phyloP scores from a whole-genome alignment of 2,329 filamentous ascomycete genomes.

The Paracamarosporium sp. region DNA sequence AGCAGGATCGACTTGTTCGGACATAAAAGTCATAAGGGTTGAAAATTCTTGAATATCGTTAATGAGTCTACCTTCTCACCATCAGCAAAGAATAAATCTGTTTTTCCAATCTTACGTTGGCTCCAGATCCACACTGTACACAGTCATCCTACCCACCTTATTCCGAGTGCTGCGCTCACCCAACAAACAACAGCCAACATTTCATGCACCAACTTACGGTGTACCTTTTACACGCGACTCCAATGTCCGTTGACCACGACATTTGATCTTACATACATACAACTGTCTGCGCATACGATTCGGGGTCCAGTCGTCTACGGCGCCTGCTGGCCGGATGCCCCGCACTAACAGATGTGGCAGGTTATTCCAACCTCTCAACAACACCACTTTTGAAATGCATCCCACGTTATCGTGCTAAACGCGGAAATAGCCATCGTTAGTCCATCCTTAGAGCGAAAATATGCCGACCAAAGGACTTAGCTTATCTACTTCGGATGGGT shows the following conservation, averaged over 20 bases:
- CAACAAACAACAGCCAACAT: not conserved
- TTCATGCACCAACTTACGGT: not conserved
- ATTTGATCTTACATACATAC: not conserved
- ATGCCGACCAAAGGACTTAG: not conserved
- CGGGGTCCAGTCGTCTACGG: not conserved
- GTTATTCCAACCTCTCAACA: conserved; percentile 2
- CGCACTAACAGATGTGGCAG: conserved; percentile 4
- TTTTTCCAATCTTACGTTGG: too few relatives aligned
- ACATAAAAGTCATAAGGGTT: too few relatives aligned
- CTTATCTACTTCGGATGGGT: not conserved
- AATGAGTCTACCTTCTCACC: too few relatives aligned
- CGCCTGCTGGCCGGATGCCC: conserved; percentile 1
- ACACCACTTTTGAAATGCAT: not conserved
- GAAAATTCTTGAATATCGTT: too few relatives aligned
- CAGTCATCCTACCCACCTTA: too few relatives aligned
- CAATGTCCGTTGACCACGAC: not conserved
- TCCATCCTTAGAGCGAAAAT: not conserved
- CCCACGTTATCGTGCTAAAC: not conserved
- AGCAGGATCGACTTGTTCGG: not conserved
- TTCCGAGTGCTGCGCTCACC: too few relatives aligned
- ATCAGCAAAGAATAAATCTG: too few relatives aligned
- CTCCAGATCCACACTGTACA: too few relatives aligned
- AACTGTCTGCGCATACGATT: not conserved
- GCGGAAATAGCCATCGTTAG: not conserved
- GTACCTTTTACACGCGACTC: not conserved